Conservation (phyloP, 768 basidiomycete genomes). For the Termitomyces sp. region DNA sequence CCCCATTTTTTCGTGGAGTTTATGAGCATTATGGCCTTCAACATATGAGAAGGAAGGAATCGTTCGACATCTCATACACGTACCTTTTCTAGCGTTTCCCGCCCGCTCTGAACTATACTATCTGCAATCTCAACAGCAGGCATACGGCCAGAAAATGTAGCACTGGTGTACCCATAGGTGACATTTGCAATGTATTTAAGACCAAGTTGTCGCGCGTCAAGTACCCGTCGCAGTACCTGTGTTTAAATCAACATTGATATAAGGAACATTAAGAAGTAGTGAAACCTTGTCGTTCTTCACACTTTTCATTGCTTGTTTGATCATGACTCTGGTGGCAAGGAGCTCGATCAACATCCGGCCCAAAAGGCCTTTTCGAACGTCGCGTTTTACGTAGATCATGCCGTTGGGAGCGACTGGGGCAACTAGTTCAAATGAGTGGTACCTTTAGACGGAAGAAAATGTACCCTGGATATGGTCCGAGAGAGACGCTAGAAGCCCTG, state of each 20-base stretch:
- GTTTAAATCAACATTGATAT: not conserved
- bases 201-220: slow-evolving; percentile 89
- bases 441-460: slow-evolving; percentile 10
- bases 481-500: slow-evolving; percentile 63
- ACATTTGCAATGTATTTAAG: slow-evolving; percentile 94
- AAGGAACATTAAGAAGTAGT: not conserved
- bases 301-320: slow-evolving; percentile 93
- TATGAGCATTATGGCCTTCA: slow-evolving; percentile 77
- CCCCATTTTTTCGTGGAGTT: slow-evolving; percentile 80
- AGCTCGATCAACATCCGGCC: slow-evolving; percentile 90
- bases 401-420: slow-evolving; percentile 87
- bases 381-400: slow-evolving; percentile 85
- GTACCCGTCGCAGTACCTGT: slow-evolving; percentile 66
- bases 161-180: slow-evolving; percentile 94
- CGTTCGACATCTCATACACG: not conserved
- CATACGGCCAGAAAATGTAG: slow-evolving; percentile 95
- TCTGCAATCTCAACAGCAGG: slow-evolving; percentile 98
- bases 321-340: slow-evolving; percentile 94
- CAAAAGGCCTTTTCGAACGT: slow-evolving; percentile 78
- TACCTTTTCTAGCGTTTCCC: slow-evolving; percentile 94
- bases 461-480: slow-evolving; percentile 73
- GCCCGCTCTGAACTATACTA: slow-evolving; percentile 93
- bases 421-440: not conserved
- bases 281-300: slow-evolving; percentile 67
- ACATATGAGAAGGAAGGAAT: not conserved